Evolutionary conservation across 2,329 filamentous ascomycete genomes (phyloP).

Genomic region (Fusarium cyanostomum): DNA sequence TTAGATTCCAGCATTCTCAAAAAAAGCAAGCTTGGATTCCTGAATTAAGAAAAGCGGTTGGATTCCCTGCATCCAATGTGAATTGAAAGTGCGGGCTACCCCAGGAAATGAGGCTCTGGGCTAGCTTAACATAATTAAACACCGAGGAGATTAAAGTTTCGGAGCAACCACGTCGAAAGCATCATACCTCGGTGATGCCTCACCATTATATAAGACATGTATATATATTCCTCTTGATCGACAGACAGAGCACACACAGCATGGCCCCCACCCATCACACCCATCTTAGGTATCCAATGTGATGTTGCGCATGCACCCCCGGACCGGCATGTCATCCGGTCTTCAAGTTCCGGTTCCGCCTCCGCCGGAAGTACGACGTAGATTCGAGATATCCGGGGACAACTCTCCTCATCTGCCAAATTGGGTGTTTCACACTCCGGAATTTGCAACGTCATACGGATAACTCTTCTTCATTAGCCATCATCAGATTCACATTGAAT

Average conservation of each 20-base stretch:
- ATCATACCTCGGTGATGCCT: too few relatives aligned
- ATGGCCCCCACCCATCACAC: neutral
- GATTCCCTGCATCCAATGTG: constrained; percentile 14
- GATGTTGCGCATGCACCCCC: neutral
- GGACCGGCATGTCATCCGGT: constrained; percentile 6
- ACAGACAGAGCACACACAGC: neutral
- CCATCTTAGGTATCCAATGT: neutral
- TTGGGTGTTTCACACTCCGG: neutral
- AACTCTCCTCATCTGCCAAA: neutral
- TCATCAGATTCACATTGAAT: too few relatives aligned
- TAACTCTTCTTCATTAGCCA: too few relatives aligned
- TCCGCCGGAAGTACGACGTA: neutral
- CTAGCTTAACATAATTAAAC: too few relatives aligned
- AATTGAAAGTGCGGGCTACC: too few relatives aligned
- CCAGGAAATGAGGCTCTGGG: too few relatives aligned
- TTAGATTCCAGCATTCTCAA: constrained; percentile 22
- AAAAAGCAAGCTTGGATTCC: constrained; percentile 28
- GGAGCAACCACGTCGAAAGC: too few relatives aligned
- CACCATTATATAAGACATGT: too few relatives aligned
- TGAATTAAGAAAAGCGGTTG: constrained; percentile 2
- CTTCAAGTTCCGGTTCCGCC: constrained; percentile 6
- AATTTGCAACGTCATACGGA: neutral
- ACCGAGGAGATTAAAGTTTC: too few relatives aligned
- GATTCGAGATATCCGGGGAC: neutral
- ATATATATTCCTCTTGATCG: neutral